Base-by-base conservation (phyloP, 768 basidiomycete genomes). In the Boletus vinaceobasis region DNA sequence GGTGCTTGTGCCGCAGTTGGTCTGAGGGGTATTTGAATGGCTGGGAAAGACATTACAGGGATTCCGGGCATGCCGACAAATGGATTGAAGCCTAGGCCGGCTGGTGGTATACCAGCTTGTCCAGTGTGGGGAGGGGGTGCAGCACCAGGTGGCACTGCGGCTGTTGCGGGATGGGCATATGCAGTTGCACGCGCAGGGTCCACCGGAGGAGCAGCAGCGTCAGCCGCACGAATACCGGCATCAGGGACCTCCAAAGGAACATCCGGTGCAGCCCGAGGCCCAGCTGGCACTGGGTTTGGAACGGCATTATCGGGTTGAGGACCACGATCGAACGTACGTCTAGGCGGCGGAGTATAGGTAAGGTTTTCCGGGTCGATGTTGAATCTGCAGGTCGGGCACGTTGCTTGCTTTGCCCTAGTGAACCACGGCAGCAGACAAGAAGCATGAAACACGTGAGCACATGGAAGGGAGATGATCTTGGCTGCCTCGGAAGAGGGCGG, bases 381-480 rank as follows among this genome's bases (percentile, higher is more conserved):
- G 62, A 92, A 92, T 58, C 90, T 74, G 70, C 90, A 92, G 0
- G 87, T 88, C 0, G 90, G 90, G 60, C 90, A 92, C 2, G 90
- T 91, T 19, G 90, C 90, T 59, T 87, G 86, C 40, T 76, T 78
- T 11, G 88, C 86, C 53, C 87, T 77, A 4, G 89, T 82, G 68
- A 92, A 92, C 90, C 90, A 92, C 1, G 90, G 90, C 10, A 87
- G 66, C 35, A 92, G 79, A 69, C 90, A 92, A 0, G 83, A 76
- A 1, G 87, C 80, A 60, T 92, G 90, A 73, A 91, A 92, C 48
- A 88, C 83, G 67, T 92, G 90, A 8, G 88, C 82, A 64, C 90
- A 92, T 5, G 90, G 90, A 9, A 92, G 79, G 3, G 83, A 73
- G 35, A 91, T 82, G 46, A 91, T 79, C 61, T 74, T 79, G 26